Conservation (phyloP, 2,329 filamentous ascomycete genomes). For the Ophiocordyceps camponoti-floridani region DNA sequence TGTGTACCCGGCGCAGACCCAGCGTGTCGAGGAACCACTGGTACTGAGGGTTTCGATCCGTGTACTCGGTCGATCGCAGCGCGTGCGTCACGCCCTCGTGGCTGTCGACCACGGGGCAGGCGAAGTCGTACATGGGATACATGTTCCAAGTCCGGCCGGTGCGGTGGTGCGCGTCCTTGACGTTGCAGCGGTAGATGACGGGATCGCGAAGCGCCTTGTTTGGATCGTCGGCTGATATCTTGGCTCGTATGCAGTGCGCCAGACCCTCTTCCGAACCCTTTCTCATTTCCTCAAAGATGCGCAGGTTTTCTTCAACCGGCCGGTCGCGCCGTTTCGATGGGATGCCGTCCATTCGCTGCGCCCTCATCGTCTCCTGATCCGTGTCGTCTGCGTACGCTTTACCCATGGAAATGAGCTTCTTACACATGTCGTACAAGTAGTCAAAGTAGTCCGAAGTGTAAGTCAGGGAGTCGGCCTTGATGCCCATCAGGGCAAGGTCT, state of each 20-base stretch:
- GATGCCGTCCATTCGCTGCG: conserved; percentile 69
- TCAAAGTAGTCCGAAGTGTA: conserved; percentile 96
- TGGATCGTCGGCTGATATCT: conserved; percentile 77
- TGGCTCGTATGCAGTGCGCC: conserved; percentile 84
- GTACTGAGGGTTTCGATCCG: conserved; percentile 73
- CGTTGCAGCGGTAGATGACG: conserved; percentile 89
- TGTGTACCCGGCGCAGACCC: conserved; percentile 56
- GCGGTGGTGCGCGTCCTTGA: conserved; percentile 49
- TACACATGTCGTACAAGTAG: conserved; percentile 69
- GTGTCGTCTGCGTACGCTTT: conserved; percentile 93
- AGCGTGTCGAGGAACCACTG: conserved; percentile 69
- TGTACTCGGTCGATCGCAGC: conserved; percentile 71
- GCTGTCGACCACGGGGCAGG: conserved; percentile 65
- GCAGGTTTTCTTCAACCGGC: conserved; percentile 65
- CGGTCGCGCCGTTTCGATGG: conserved; percentile 67
- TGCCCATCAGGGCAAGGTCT: conserved; percentile 79
- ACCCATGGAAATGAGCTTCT: conserved; percentile 71
- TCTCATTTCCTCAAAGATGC: conserved; percentile 89
- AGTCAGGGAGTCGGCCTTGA: conserved; percentile 70
- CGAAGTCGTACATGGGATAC: conserved; percentile 78
- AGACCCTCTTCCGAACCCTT: conserved; percentile 60
- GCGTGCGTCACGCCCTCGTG: conserved; percentile 73
- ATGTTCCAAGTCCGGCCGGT: conserved; percentile 69
- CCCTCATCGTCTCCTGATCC: conserved; percentile 70
- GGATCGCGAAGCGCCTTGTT: conserved; percentile 96